Conservation (phyloP, 768 basidiomycete species). For the Podaxis pistillaris region DNA sequence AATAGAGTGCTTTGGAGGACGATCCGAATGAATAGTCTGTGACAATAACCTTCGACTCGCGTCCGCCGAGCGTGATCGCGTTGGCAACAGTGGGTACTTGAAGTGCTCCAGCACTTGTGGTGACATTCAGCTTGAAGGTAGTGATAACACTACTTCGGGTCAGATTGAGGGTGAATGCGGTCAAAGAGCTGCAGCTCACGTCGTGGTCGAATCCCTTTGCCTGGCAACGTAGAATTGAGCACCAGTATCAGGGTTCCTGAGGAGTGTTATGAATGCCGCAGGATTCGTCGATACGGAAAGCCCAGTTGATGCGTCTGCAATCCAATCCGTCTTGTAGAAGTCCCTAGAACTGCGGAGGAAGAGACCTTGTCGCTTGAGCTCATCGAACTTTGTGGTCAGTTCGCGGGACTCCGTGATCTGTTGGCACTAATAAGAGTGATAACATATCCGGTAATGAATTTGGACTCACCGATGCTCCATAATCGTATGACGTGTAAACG, state of each 20-base stretch:
- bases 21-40: constrained; percentile 71
- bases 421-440: not conserved
- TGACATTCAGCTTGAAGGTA: constrained; percentile 59
- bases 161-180: not conserved
- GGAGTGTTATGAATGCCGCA: constrained; percentile 55
- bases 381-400: constrained; percentile 66
- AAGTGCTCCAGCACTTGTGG: constrained; percentile 48
- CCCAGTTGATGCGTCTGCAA: constrained; percentile 60
- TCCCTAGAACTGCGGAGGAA: constrained; percentile 80
- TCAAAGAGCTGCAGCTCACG: constrained; percentile 38
- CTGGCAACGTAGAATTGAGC: constrained; percentile 71
- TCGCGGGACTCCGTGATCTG: constrained; percentile 66
- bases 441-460: not conserved
- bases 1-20: constrained; percentile 56
- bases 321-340: constrained; percentile 77
- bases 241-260: constrained; percentile 66
- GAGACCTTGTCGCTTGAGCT: constrained; percentile 74
- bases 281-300: constrained; percentile 37
- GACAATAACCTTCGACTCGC: constrained; percentile 72
- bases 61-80: constrained; percentile 59
- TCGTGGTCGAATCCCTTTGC: constrained; percentile 65
- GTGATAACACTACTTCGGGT: constrained; percentile 38
- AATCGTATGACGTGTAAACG: constrained; percentile 82
- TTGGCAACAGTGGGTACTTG: constrained; percentile 55
- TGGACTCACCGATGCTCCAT: constrained; percentile 55